Evolutionary conservation across 2,329 filamentous ascomycete genomes (phyloP).

Genomic region (Ophioceras dolichostomum): DNA sequence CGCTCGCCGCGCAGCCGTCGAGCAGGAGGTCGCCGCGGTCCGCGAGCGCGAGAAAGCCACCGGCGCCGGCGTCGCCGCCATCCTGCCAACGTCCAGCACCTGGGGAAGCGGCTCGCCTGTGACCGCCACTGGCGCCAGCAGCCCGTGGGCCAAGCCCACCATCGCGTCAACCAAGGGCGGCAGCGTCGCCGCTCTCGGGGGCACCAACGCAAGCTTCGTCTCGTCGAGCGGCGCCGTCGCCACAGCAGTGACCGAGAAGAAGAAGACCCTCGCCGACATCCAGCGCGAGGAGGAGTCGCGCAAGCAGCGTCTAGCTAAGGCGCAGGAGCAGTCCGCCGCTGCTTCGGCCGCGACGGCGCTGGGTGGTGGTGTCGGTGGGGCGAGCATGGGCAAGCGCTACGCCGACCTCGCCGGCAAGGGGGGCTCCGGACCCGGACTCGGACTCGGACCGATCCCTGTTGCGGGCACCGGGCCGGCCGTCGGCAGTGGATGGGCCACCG

Average conservation of each 20-base stretch:
- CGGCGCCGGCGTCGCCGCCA: slow-evolving; percentile 52
- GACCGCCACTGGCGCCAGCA: slow-evolving; percentile 32
- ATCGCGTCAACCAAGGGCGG: slow-evolving; percentile 26
- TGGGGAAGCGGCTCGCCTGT: slow-evolving; percentile 75
- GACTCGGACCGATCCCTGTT: slow-evolving; percentile 22
- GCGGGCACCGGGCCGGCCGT: slow-evolving; percentile 30
- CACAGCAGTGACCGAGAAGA: slow-evolving; percentile 30
- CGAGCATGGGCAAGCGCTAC: slow-evolving; percentile 64
- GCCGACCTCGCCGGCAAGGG: slow-evolving; percentile 84
- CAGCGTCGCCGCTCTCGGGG: slow-evolving; percentile 12
- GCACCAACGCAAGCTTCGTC: no score
- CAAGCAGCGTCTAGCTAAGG: slow-evolving; percentile 54
- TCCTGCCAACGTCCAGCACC: slow-evolving; percentile 76
- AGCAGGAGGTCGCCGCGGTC: slow-evolving; percentile 59
- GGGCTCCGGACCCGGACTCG: slow-evolving; percentile 21
- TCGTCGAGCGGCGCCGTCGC: no score
- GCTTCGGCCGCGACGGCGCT: slow-evolving; percentile 24
- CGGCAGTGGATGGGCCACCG: slow-evolving; percentile 78
- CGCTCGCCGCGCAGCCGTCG: slow-evolving; percentile 62
- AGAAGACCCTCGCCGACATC: slow-evolving; percentile 92
- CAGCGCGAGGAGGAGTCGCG: slow-evolving; percentile 89
- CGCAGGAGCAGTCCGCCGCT: slow-evolving; percentile 33
- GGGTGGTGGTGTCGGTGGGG: neutral
- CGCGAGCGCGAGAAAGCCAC: slow-evolving; percentile 50
- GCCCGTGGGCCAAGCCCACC: slow-evolving; percentile 57